phyloP scores from a whole-genome alignment of 2,329 filamentous ascomycete genomes.

The Chaetomium sp. region DNA sequence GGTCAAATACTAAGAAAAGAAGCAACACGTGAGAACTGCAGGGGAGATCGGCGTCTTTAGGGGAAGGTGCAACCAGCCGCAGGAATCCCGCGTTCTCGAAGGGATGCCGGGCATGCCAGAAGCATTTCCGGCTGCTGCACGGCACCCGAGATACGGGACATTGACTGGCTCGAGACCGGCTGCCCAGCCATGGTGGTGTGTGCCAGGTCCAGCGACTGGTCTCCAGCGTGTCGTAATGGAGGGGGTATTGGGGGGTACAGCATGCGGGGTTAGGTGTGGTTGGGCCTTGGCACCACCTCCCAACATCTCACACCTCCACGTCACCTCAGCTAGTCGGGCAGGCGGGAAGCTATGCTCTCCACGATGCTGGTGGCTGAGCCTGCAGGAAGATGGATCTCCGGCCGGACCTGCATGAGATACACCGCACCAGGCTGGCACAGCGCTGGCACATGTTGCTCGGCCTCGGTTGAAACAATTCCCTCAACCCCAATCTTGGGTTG shows the following conservation, averaged over 20 bases:
- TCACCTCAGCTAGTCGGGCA: constrained; percentile 5
- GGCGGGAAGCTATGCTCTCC: neutral
- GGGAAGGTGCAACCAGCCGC: constrained; percentile 3
- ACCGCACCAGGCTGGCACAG: neutral
- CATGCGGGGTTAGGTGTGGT: constrained; percentile 14
- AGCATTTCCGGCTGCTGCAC: constrained; percentile 10
- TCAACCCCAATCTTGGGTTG: neutral
- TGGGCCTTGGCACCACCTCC: constrained; percentile 21
- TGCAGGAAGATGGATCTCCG: constrained; percentile 1
- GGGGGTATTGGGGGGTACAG: neutral
- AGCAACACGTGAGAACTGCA: constrained; percentile 24
- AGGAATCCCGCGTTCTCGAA: constrained; percentile 15
- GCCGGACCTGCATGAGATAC: constrained; percentile 7
- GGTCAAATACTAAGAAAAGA: constrained; percentile 4
- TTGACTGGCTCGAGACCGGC: constrained; percentile 16
- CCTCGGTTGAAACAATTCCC: constrained; percentile 8
- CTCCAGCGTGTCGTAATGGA: constrained; percentile 18
- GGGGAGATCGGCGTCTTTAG: constrained; percentile 18
- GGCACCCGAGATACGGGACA: constrained; percentile 9
- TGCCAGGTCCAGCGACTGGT: neutral
- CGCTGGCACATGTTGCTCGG: neutral
- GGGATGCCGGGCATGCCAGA: constrained; percentile 11
- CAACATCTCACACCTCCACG: constrained; percentile 5
- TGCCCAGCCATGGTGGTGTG: constrained; percentile 3
- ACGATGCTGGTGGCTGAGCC: constrained; percentile 8